Percentiles rank a stretch among this genome's conserved stretches.
These are phyloP conservation scores for Austroboletus rostrupii DNA, from an alignment of 1,284 basidiomycete species.

Conservation along the genomic window DNA sequence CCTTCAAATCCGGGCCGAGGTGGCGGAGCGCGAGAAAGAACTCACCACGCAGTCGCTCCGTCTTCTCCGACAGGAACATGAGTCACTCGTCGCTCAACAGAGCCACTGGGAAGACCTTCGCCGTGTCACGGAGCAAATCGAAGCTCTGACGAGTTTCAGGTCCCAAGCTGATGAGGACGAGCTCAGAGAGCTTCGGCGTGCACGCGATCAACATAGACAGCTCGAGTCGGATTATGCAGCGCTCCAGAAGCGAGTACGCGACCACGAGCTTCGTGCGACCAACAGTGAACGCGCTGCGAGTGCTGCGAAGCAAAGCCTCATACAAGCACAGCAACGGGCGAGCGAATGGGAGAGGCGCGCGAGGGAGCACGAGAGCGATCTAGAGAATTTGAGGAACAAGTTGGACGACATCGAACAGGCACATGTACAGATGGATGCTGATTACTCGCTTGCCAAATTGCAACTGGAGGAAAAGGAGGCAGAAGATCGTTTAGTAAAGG, in stretches of 20 bases:
- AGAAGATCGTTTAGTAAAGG: conserved; percentile 61
- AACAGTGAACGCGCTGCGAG: conserved; percentile 58
- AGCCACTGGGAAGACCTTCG: conserved; percentile 69
- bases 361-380: conserved; percentile 61
- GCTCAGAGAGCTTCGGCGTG: conserved; percentile 59
- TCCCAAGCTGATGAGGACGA: conserved; percentile 67
- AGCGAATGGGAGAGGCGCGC: conserved; percentile 75
- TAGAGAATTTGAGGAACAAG: conserved; percentile 55
- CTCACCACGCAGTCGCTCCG: conserved; percentile 45
- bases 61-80: conserved; percentile 55
- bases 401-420: conserved; percentile 65
- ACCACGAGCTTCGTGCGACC: conserved; percentile 58
- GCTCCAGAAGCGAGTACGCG: conserved; percentile 68
- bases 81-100: conserved; percentile 56
- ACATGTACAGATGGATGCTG: conserved; percentile 61
- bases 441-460: conserved; percentile 59
- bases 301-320: conserved; percentile 58
- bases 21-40: conserved; percentile 60
- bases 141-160: conserved; percentile 55
- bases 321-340: conserved; percentile 70
- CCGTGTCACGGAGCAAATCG: conserved; percentile 64
- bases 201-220: conserved; percentile 60
- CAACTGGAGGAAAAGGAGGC: conserved; percentile 74
- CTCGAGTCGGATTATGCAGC: conserved; percentile 64
- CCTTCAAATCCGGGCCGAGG: conserved; percentile 54